phyloP scores from a whole-genome alignment of 2,329 filamentous ascomycete genomes.

The Teratosphaeria zuluensis region DNA sequence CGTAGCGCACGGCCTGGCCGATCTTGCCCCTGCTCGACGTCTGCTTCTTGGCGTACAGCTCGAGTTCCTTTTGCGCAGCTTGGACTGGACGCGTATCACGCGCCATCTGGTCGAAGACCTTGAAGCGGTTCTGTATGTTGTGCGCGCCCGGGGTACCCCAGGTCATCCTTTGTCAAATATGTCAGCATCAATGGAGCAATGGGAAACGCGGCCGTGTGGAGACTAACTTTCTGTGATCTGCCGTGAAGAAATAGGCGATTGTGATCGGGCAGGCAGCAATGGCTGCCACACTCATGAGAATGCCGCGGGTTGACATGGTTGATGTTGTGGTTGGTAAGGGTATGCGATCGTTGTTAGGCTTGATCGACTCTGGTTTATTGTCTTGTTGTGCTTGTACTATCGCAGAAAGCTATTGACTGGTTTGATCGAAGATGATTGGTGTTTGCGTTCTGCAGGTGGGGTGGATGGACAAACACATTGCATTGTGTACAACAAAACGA shows the following conservation, averaged over 20 bases:
- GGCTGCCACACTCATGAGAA: not conserved
- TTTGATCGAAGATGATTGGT: not conserved
- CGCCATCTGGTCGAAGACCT: not conserved
- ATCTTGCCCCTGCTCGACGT: not conserved
- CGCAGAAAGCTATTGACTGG: not conserved
- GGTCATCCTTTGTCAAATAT: not conserved
- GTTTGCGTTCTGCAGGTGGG: not conserved
- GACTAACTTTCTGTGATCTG: not conserved
- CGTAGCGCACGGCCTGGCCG: not conserved
- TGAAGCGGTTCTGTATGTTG: not conserved
- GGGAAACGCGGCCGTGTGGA: not conserved
- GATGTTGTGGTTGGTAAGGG: not conserved
- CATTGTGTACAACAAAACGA: not conserved
- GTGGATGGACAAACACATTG: not conserved
- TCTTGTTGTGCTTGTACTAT: not conserved
- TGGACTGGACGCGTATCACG: not conserved
- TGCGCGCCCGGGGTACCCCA: not conserved
- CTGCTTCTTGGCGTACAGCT: not conserved
- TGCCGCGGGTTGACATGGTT: not conserved
- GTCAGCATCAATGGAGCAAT: not conserved
- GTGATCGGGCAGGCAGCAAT: not conserved
- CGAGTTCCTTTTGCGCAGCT: not conserved
- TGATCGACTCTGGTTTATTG: not conserved
- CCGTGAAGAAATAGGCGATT: not conserved
- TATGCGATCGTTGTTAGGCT: not conserved